Evolutionary conservation across 768 basidiomycete genomes (phyloP), one percentile per base, ranked within the genome.

Genomic region (Leccinum boreale): DNA sequence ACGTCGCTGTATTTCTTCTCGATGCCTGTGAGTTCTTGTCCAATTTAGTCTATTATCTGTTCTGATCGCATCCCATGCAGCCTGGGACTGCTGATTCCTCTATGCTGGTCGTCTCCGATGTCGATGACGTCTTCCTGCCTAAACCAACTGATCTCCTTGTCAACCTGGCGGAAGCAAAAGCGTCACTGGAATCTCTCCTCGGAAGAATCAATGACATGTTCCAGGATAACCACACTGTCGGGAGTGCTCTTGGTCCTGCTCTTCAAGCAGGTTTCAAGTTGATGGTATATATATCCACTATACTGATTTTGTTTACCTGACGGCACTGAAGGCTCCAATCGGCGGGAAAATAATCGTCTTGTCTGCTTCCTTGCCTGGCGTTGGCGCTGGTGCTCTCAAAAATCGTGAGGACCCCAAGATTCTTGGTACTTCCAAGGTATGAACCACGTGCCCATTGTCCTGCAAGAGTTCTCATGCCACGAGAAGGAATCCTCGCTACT

Each of bases 61-160:
- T 46, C 62, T 42, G 50, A 46, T 36, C 11, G 7, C 33, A 3
- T 46, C 3, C 1, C 5, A 31, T 53, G 7, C 52, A 89, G 87
- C 79, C 88, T 50, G 90, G 86, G 31, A 76, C 79, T 10, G 74
- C 84, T 0, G 96, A 98, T 39, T 86, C 94, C 0, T 83, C 85
- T 5, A 98, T 99, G 95, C 85, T 99, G 33, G 97, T 99, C 47
- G 94, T 99, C 8, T 92, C 94, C 1, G 97, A 99, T 70, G 84
- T 94, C 42, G 94, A 98, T 35, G 97, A 99, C 64, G 93, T 98
- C 54, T 99, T 98, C 81, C 78, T 99, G 24, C 97, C 97, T 3
- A 95, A 96, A 74, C 97, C 97, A 4, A 91, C 85, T 50, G 96
- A 98, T 70, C 80, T 98, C n/a, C 85, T 98, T 33, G 90, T 98